Evolutionary conservation across 768 basidiomycete species (phyloP).

Genomic region (Suillus subalutaceus): DNA sequence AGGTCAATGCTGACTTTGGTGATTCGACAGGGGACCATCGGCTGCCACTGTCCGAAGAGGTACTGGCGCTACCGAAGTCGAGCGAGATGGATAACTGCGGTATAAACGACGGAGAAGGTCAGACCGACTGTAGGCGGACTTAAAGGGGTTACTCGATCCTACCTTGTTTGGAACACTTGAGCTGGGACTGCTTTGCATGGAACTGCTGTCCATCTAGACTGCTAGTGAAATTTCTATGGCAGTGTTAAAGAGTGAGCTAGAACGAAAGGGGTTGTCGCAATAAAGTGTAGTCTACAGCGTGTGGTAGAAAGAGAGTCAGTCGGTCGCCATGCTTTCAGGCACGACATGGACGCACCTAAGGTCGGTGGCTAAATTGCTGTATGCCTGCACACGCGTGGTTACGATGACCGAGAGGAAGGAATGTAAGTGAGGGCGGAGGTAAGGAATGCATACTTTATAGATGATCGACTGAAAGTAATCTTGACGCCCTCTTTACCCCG

Average conservation of each 20-base stretch:
- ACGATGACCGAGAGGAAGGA: slow-evolving; percentile 11
- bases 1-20: slow-evolving; percentile 57
- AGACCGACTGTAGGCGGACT: neutral
- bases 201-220: neutral
- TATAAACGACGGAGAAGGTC: neutral
- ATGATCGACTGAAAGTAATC: slow-evolving; percentile 12
- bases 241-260: neutral
- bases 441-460: slow-evolving; percentile 26
- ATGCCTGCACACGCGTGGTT: slow-evolving; percentile 26
- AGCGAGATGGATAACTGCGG: slow-evolving; percentile 28
- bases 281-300: neutral
- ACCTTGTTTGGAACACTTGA: slow-evolving; percentile 21
- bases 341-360: neutral
- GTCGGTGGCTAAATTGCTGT: slow-evolving; percentile 21
- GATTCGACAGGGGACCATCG: slow-evolving; percentile 64
- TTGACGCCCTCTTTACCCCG: slow-evolving; percentile 15
- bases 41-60: slow-evolving; percentile 18
- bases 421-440: slow-evolving; percentile 8
- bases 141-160: neutral
- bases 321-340: neutral
- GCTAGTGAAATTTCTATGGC: too few relatives aligned
- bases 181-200: neutral
- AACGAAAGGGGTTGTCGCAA: neutral
- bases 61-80: slow-evolving; percentile 18
- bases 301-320: neutral